A percentile compares a stretch with the other conserved stretches of the same genome.
These are phyloP conservation scores for Rubia tinctorum DNA, from an alignment of 305 asterid genomes.

Conservation along the genomic window DNA sequence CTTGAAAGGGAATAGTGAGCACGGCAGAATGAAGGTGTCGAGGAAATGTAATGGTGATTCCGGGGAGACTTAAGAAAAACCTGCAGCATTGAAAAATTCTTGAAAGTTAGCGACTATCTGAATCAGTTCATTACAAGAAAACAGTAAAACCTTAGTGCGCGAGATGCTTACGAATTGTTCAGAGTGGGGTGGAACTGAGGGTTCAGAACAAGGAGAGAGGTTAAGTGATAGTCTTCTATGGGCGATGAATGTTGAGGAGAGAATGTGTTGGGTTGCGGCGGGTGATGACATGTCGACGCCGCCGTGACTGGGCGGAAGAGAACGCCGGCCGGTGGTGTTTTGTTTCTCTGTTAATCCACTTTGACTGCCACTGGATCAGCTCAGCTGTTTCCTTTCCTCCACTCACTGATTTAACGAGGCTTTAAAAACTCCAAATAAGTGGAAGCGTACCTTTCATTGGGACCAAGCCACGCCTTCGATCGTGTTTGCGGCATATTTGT, in stretches of 20 bases:
- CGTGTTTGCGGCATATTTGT: not conserved
- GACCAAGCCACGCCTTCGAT: not conserved
- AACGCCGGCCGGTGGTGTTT: not conserved
- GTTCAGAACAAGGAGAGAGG: not conserved
- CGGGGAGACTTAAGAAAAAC: conserved; percentile 12
- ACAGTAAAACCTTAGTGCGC: not conserved
- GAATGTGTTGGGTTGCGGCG: not conserved
- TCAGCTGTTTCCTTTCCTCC: conserved; percentile 2
- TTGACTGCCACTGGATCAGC: conserved; percentile 6
- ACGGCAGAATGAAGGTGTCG: conserved; percentile 34
- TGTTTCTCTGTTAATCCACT: not conserved
- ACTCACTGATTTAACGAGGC: not conserved
- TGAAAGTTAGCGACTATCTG: not conserved
- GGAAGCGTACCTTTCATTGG: not conserved
- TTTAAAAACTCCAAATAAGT: not conserved
- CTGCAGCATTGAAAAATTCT: conserved; percentile 22
- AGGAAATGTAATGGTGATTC: conserved; percentile 6
- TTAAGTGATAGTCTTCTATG: conserved; percentile 3
- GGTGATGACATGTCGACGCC: conserved; percentile 6
- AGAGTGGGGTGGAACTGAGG: not conserved
- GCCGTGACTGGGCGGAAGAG: not conserved
- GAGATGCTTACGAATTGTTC: conserved; percentile 1
- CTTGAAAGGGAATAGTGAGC: conserved; percentile 51
- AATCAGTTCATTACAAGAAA: not conserved
- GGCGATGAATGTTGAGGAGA: conserved; percentile 4